A percentile compares a stretch with the other conserved stretches of the same genome.
Evolutionary conservation across 768 basidiomycete species (phyloP).

Genomic region (Hemileccinum impolitum): DNA sequence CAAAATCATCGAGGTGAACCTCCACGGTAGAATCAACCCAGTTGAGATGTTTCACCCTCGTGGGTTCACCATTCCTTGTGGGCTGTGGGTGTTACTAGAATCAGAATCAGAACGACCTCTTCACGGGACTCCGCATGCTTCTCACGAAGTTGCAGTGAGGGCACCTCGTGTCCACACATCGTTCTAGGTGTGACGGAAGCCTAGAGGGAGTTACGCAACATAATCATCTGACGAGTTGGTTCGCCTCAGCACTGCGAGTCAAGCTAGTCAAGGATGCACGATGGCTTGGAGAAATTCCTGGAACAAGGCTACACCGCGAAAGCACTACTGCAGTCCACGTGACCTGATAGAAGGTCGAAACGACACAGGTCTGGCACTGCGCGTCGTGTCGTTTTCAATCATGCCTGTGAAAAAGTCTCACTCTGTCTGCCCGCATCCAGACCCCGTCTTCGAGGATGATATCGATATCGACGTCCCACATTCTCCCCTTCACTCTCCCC

Average conservation of each 20-base stretch:
- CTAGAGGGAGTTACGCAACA: too few species aligned
- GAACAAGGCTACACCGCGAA: too few species aligned
- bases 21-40: too few species aligned
- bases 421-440: conserved; percentile 17
- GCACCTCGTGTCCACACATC: conserved; percentile 12
- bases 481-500: not conserved
- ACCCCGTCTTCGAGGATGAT: conserved; percentile 33
- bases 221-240: too few species aligned
- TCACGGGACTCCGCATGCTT: too few species aligned
- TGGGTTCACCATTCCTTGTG: too few species aligned
- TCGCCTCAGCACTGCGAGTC: too few species aligned
- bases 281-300: too few species aligned
- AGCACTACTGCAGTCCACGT: not conserved
- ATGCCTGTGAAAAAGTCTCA: conserved; percentile 23
- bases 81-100: not conserved
- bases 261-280: too few species aligned
- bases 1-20: too few species aligned
- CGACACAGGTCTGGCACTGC: too few species aligned
- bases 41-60: too few species aligned
- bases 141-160: conserved; percentile 1
- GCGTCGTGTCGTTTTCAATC: conserved; percentile 14
- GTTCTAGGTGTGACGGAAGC: conserved; percentile 19
- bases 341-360: not conserved
- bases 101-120: not conserved
- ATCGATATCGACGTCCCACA: conserved; percentile 31